phyloP scores from a whole-genome alignment of 331 rosid genomes.

The Arachis monticola region DNA sequence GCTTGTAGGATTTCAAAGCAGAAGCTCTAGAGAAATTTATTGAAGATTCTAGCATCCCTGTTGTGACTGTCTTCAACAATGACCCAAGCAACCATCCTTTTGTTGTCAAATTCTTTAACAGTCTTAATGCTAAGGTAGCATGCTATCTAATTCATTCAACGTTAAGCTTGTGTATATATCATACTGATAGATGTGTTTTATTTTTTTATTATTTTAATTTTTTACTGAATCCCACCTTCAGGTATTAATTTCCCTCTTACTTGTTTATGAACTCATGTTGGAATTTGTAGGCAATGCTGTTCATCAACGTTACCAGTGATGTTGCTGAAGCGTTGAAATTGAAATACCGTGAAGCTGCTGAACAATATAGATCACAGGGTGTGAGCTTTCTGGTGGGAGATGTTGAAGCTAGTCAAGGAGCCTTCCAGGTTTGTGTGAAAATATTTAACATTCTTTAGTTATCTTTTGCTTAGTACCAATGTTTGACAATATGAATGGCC shows the following conservation, averaged over 20 bases:
- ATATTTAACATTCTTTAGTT: background rate
- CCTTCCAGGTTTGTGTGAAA: conserved; percentile 63
- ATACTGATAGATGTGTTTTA: background rate
- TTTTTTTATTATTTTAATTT: too few species aligned
- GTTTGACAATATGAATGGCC: conserved; percentile 38
- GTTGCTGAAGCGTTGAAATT: conserved; percentile 51
- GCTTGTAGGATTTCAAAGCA: conserved; percentile 60
- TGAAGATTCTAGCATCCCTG: conserved; percentile 54
- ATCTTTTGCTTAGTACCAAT: conserved; percentile 3
- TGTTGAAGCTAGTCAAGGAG: conserved; percentile 58
- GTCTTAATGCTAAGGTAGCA: conserved; percentile 59
- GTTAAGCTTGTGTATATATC: conserved; percentile 6
- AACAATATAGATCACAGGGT: conserved; percentile 52
- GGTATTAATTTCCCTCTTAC: too few species aligned
- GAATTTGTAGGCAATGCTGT: conserved; percentile 56
- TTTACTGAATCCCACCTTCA: too few species aligned
- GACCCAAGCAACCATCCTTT: conserved; percentile 66
- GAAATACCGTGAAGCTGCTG: conserved; percentile 67
- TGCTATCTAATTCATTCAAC: background rate
- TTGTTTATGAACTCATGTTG: too few species aligned
- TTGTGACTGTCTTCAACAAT: conserved; percentile 54
- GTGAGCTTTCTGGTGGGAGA: conserved; percentile 70
- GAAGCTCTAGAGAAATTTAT: conserved; percentile 67
- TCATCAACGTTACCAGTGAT: conserved; percentile 58
- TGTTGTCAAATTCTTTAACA: conserved; percentile 57